These are phyloP conservation scores for Calonectria henricotiae DNA, from an alignment of 2,329 filamentous ascomycete species.

Conservation along the genomic window DNA sequence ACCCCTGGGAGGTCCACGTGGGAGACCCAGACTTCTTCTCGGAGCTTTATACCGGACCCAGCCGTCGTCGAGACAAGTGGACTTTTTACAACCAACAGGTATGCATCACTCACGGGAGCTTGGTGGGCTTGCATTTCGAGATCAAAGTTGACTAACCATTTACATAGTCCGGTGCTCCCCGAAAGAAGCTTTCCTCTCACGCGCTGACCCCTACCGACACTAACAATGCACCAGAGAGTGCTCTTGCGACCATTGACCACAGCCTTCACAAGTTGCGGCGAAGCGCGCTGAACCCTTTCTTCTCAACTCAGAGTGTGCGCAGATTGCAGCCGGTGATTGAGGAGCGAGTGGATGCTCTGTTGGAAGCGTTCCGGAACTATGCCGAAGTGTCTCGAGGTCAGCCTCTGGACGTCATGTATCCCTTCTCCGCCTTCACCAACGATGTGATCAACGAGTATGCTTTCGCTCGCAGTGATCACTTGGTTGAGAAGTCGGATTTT, in stretches of 20 bases:
- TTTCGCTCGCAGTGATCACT: conserved; percentile 57
- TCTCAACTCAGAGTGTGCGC: conserved; percentile 58
- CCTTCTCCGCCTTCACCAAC: conserved; percentile 60
- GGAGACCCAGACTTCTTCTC: conserved; percentile 59
- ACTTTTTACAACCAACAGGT: conserved; percentile 59
- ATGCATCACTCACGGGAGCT: conserved; percentile 22
- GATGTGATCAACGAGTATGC: conserved; percentile 62
- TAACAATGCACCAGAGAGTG: conserved; percentile 53
- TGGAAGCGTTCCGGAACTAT: conserved; percentile 54
- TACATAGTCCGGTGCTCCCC: conserved; percentile 56
- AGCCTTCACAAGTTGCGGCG: conserved; percentile 57
- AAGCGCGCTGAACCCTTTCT: conserved; percentile 58
- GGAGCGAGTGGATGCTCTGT: conserved; percentile 57
- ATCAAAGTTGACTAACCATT: conserved; percentile 38
- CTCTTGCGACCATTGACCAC: conserved; percentile 58
- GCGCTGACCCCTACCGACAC: conserved; percentile 36
- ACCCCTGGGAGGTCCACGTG: conserved; percentile 61
- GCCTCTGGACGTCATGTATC: conserved; percentile 58
- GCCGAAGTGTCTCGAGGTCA: conserved; percentile 49
- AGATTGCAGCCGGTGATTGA: conserved; percentile 60
- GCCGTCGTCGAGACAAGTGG: conserved; percentile 56
- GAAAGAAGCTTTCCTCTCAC: conserved; percentile 49
- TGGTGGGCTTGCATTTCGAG: background rate
- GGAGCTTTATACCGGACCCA: conserved; percentile 58
- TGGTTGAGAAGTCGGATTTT: conserved; percentile 57